These are phyloP conservation scores for Aspergillus quadricinctus DNA, from an alignment of 2,329 filamentous ascomycete genomes.

Conservation along the genomic window DNA sequence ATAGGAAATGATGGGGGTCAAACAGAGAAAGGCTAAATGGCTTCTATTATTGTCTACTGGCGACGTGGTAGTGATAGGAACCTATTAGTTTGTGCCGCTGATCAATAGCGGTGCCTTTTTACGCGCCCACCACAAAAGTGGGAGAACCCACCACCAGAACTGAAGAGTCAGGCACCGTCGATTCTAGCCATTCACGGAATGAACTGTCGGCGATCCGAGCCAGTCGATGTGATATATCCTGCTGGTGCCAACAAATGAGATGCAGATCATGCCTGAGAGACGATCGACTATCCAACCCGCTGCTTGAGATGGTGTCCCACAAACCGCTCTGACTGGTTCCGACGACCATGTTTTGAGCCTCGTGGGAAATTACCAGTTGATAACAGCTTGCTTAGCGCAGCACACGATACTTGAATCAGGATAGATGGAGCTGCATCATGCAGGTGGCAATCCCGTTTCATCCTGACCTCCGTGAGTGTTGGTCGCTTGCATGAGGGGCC, in stretches of 20 bases:
- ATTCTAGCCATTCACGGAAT: background rate
- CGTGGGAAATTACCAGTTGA: background rate
- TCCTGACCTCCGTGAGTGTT: background rate
- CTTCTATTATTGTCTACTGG: background rate
- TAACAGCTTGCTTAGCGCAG: background rate
- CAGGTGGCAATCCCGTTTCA: background rate
- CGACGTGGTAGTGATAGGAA: background rate
- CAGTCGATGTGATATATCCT: background rate
- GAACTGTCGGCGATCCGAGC: background rate
- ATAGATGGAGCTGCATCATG: background rate
- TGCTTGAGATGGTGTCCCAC: background rate
- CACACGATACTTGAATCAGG: background rate
- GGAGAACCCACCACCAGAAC: background rate
- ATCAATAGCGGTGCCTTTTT: slow-evolving; percentile 15
- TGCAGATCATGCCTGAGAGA: slow-evolving; percentile 5
- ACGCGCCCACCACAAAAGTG: slow-evolving; percentile 14
- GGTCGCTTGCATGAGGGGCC: background rate
- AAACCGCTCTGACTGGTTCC: background rate
- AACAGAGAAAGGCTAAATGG: background rate
- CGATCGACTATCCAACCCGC: background rate
- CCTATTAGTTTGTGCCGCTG: background rate
- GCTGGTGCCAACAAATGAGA: background rate
- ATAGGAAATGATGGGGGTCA: background rate
- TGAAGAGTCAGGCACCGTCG: background rate
- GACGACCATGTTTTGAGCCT: background rate